Percentiles rank a stretch among this genome's conserved stretches.
These are phyloP conservation scores for Rosa multiflora DNA, from an alignment of 306 rosid species.

Conservation along the genomic window DNA sequence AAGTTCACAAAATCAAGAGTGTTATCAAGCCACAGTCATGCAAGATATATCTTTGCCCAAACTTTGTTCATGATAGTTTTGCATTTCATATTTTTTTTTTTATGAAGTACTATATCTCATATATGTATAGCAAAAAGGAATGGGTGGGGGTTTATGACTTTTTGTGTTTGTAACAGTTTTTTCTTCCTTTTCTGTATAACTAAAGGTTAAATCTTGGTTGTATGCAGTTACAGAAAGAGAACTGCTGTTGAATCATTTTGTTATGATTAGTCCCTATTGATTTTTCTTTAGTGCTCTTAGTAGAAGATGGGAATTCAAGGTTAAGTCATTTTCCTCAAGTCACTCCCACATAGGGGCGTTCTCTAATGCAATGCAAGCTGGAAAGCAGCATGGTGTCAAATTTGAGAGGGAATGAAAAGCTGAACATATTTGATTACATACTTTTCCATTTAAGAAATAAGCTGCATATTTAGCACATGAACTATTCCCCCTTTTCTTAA, in stretches of 20 bases:
- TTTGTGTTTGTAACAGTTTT: conserved; percentile 32
- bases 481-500: neutral
- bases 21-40: conserved; percentile 41
- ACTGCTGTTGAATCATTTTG: conserved; percentile 8
- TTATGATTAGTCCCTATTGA: conserved; percentile 17
- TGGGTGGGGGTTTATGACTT: conserved; percentile 5
- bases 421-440: neutral
- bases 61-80: conserved; percentile 64
- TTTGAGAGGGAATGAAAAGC: conserved; percentile 4
- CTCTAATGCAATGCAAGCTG: conserved; percentile 28
- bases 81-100: conserved; percentile 12
- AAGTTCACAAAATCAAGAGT: conserved; percentile 67
- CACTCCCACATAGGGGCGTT: conserved; percentile 8
- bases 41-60: conserved; percentile 84
- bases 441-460: neutral
- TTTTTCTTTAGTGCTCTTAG: conserved; percentile 11
- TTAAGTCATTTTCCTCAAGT: conserved; percentile 37
- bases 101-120: conserved; percentile 11
- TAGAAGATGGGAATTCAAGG: conserved; percentile 20
- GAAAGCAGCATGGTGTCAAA: neutral
- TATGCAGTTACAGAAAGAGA: conserved; percentile 41
- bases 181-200: conserved; percentile 21
- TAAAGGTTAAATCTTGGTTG: conserved; percentile 24
- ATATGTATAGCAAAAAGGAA: conserved; percentile 41
- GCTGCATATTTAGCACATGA: neutral